These are phyloP conservation scores for Neurospora sp. DNA, from an alignment of 495 filamentous ascomycete species.

Conservation along the genomic window DNA sequence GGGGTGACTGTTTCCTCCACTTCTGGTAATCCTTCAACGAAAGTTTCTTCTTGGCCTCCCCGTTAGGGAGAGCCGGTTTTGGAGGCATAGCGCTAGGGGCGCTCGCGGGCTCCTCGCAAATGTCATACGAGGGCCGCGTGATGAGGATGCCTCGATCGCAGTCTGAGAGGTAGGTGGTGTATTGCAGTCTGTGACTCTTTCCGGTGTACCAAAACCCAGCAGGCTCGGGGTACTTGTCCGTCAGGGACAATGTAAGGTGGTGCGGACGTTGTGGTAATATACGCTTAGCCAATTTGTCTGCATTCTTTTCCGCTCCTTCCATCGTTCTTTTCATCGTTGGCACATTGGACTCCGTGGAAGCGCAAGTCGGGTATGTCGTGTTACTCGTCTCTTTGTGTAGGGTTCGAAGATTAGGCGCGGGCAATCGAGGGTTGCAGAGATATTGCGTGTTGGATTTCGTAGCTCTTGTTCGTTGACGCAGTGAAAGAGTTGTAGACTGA, in stretches of 20 bases:
- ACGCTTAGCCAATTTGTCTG: constrained; percentile 31
- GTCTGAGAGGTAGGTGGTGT: constrained; percentile 35
- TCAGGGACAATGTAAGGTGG: constrained; percentile 30
- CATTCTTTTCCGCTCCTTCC: constrained; percentile 39
- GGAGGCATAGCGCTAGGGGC: constrained; percentile 13
- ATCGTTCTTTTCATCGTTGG: constrained; percentile 31
- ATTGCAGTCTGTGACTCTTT: constrained; percentile 28
- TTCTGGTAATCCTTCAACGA: constrained; percentile 39
- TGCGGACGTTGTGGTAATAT: constrained; percentile 34
- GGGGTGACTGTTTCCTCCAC: constrained; percentile 22
- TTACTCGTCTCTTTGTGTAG: neutral
- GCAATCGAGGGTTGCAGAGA: neutral
- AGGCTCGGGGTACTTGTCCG: constrained; percentile 25
- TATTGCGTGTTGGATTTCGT: neutral
- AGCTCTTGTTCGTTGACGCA: neutral
- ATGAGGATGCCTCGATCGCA: constrained; percentile 36
- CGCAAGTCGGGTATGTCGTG: neutral
- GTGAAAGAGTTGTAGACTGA: neutral
- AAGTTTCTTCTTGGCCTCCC: constrained; percentile 37
- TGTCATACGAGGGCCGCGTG: constrained; percentile 33
- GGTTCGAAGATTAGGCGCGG: neutral
- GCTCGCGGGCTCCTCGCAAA: constrained; percentile 28
- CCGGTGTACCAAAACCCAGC: constrained; percentile 30
- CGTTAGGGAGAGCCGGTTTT: constrained; percentile 17
- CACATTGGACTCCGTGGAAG: constrained; percentile 16